These are phyloP conservation scores for Cystoderma amianthinum DNA, from an alignment of 768 basidiomycete species.

Conservation along the genomic window DNA sequence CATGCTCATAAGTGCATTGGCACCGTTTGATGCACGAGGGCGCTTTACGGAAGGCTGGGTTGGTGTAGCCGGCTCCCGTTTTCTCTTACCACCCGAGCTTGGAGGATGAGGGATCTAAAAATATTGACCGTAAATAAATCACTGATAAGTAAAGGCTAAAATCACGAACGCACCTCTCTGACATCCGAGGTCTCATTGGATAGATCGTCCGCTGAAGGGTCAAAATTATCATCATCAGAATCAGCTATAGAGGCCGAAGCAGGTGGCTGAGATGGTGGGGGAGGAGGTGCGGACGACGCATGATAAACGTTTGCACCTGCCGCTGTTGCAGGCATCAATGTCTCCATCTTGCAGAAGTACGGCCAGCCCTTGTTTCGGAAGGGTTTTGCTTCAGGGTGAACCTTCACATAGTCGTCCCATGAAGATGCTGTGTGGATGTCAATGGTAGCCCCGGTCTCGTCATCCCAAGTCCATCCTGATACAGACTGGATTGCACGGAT, in stretches of 20 bases:
- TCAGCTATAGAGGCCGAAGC: too few species aligned
- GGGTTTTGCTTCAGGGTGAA: slow-evolving; percentile 14
- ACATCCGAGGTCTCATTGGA: too few species aligned
- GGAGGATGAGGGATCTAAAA: neutral
- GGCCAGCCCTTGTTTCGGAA: slow-evolving; percentile 16
- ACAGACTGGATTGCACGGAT: slow-evolving; percentile 1
- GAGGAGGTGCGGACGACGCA: neutral
- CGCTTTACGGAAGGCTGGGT: neutral
- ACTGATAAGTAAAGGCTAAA: neutral
- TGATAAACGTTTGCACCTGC: slow-evolving; percentile 7
- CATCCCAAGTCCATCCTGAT: slow-evolving; percentile 6
- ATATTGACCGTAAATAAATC: neutral
- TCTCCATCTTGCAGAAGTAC: slow-evolving; percentile 3
- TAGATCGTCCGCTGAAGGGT: too few species aligned
- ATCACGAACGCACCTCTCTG: neutral
- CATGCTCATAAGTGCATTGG: slow-evolving; percentile 3
- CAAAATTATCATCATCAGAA: neutral
- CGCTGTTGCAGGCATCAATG: slow-evolving; percentile 8
- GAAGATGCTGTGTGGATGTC: slow-evolving; percentile 1
- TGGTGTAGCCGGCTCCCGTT: neutral
- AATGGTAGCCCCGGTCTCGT: slow-evolving; percentile 4
- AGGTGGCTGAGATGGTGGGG: neutral
- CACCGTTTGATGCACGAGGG: neutral
- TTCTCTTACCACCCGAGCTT: neutral
- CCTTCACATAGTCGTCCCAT: slow-evolving; percentile 14